Evolutionary conservation across 1,284 basidiomycete genomes (phyloP).

Genomic region (Naganishia albida): DNA sequence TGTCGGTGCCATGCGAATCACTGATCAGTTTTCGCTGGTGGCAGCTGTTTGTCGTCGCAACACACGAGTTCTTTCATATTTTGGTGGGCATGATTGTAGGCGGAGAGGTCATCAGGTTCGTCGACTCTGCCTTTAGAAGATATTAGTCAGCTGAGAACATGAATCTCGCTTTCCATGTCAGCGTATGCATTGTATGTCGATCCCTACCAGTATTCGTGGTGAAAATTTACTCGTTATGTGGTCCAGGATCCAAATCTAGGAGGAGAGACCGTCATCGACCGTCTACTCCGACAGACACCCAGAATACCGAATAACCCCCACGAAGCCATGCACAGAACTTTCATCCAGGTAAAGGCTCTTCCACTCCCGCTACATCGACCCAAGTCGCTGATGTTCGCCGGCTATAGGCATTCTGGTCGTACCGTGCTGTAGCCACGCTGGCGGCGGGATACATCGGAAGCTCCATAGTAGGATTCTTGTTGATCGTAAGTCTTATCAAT

Average conservation of each 20-base stretch:
- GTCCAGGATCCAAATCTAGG: conserved; percentile 51
- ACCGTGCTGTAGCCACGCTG: conserved; percentile 42
- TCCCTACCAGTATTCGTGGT: neutral
- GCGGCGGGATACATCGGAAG: conserved; percentile 50
- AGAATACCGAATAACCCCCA: conserved; percentile 34
- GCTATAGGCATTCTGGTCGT: conserved; percentile 29
- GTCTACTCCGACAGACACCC: conserved; percentile 45
- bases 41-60: conserved; percentile 51
- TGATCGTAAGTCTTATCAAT: conserved; percentile 51
- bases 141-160: neutral
- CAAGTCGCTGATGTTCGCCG: too few species aligned
- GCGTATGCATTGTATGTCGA: conserved; percentile 43
- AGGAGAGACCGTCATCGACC: conserved; percentile 48
- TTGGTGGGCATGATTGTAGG: conserved; percentile 48
- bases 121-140: neutral
- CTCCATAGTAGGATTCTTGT: conserved; percentile 47
- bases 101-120: conserved; percentile 45
- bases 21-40: neutral
- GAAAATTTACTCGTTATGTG: neutral
- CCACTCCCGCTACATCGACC: neutral
- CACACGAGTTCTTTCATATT: conserved; percentile 52
- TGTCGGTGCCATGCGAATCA: neutral
- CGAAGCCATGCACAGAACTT: conserved; percentile 30
- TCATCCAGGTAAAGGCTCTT: conserved; percentile 27
- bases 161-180: neutral